Conservation (phyloP, 768 basidiomycete genomes). For the Auriscalpium orientale region DNA sequence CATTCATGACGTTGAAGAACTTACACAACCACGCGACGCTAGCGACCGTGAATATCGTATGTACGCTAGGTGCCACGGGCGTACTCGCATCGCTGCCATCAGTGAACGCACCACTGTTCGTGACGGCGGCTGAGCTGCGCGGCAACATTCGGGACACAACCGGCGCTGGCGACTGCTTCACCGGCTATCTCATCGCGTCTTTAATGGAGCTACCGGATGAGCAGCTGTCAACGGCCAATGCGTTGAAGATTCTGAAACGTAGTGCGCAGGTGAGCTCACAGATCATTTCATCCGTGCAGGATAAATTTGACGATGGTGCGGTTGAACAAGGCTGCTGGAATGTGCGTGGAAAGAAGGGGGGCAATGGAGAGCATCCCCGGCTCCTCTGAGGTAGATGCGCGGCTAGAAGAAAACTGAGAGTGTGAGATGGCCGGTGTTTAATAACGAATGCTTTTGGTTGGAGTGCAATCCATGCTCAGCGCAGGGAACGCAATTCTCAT, state of each 20-base stretch:
- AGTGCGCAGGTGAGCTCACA: conserved; percentile 34
- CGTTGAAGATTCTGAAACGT: conserved; percentile 28
- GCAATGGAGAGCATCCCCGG: conserved; percentile 53
- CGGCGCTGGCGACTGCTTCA: conserved; percentile 59
- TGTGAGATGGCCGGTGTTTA: not conserved
- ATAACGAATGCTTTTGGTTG: no score
- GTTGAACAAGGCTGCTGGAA: conserved; percentile 45
- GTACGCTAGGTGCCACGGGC: conserved; percentile 47
- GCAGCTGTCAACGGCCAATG: conserved; percentile 17
- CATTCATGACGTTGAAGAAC: conserved; percentile 15
- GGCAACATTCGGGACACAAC: conserved; percentile 43
- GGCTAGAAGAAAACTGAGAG: not conserved
- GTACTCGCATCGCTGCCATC: conserved; percentile 36
- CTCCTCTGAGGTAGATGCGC: conserved; percentile 29
- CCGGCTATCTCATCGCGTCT: conserved; percentile 51
- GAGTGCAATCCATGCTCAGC: no score
- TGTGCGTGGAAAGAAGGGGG: conserved; percentile 51
- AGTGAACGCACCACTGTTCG: conserved; percentile 22
- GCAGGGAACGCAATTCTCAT: not conserved
- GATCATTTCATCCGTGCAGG: not conserved
- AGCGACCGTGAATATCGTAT: conserved; percentile 37
- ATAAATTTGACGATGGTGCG: not conserved
- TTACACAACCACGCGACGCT: conserved; percentile 18
- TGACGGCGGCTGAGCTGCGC: conserved; percentile 41
- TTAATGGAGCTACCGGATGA: conserved; percentile 33